These are phyloP conservation scores for Stephania cephalantha DNA, from an alignment of 164 flowering plant genomes.

Conservation along the genomic window DNA sequence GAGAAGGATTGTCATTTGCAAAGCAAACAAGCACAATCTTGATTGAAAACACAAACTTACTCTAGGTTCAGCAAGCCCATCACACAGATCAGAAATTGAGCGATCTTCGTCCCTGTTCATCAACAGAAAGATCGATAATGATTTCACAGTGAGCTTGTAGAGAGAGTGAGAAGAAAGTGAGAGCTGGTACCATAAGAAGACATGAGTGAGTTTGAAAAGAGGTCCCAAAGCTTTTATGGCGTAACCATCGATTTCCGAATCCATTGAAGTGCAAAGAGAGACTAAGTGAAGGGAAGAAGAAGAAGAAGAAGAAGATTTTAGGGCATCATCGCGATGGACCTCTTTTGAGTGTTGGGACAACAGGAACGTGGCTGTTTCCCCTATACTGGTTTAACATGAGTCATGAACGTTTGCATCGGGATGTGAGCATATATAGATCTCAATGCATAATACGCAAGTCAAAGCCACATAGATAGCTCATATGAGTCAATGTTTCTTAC, in stretches of 20 bases:
- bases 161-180: not conserved
- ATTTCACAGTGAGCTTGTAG: not conserved
- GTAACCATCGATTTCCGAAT: slow-evolving; percentile 20
- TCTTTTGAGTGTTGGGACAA: too few relatives aligned
- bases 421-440: too few relatives aligned
- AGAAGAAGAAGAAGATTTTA: not conserved
- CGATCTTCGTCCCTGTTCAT: slow-evolving; percentile 39
- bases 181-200: slow-evolving; percentile 40
- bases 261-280: not conserved
- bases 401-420: too few relatives aligned
- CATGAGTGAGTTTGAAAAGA: slow-evolving; percentile 64
- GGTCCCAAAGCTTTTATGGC: slow-evolving; percentile 61
- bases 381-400: too few relatives aligned
- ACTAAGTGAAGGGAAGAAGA: not conserved
- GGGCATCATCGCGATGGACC: not conserved
- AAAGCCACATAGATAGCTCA: too few relatives aligned
- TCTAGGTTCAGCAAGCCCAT: not conserved
- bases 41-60: slow-evolving; percentile 13
- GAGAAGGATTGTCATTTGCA: not conserved
- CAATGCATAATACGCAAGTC: too few relatives aligned
- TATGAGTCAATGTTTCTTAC: too few relatives aligned
- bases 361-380: too few relatives aligned
- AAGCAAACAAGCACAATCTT: not conserved
- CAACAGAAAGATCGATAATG: not conserved
- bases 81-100: not conserved